Percentiles rank a stretch among this genome's conserved stretches.
phyloP scores from a whole-genome alignment of 768 basidiomycete genomes.

The Lactarius sanguifluus region DNA sequence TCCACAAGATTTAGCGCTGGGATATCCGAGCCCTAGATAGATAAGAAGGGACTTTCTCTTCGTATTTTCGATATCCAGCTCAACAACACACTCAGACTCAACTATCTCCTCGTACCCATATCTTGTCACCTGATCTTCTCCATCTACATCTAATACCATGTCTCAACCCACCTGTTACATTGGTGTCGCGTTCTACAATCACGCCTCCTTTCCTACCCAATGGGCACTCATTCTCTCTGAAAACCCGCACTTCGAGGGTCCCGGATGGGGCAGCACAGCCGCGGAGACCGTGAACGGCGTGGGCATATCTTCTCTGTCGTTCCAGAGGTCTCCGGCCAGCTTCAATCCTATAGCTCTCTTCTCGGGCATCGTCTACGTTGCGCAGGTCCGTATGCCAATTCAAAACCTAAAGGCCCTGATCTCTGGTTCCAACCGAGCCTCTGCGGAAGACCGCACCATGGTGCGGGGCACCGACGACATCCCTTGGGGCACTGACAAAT shows the following conservation, averaged over 20 bases:
- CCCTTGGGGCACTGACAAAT: constrained; percentile 5
- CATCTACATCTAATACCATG: background rate
- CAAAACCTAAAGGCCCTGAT: background rate
- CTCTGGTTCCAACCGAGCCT: constrained; percentile 4
- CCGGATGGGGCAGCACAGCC: constrained; percentile 6
- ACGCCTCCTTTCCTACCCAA: constrained; percentile 1
- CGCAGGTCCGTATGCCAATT: background rate
- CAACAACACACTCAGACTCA: background rate
- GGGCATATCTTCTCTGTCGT: background rate
- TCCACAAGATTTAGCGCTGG: background rate
- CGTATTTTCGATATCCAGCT: background rate
- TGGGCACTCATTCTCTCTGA: constrained; percentile 12
- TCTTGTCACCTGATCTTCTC: background rate
- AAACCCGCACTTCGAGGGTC: constrained; percentile 1
- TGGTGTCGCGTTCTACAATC: constrained; percentile 3
- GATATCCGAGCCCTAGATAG: background rate
- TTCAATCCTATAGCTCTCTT: constrained; percentile 1
- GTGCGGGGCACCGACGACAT: background rate
- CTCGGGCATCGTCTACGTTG: constrained; percentile 2
- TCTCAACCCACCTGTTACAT: constrained; percentile 5
- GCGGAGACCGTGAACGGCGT: constrained; percentile 9
- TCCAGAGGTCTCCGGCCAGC: constrained; percentile 1
- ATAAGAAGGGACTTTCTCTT: background rate
- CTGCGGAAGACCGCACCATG: background rate
- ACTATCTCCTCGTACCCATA: background rate